These are phyloP conservation scores for Boletus tomentosulus DNA, from an alignment of 768 basidiomycete species.

Conservation along the genomic window DNA sequence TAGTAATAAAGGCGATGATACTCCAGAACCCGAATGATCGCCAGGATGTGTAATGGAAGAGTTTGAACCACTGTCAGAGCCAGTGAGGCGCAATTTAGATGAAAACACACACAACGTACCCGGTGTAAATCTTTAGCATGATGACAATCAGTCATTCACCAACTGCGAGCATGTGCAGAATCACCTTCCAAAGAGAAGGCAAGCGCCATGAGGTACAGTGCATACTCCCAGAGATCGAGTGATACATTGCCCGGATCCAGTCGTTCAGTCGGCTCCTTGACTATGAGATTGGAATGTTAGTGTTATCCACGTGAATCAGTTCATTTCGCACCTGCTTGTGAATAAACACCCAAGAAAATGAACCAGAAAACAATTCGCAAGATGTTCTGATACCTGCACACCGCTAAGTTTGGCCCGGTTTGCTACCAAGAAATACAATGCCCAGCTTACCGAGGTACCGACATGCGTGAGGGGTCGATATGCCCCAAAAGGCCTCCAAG, in stretches of 20 bases:
- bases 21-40: slow-evolving; percentile 83
- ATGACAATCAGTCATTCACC: slow-evolving; percentile 38
- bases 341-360: slow-evolving; percentile 74
- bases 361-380: slow-evolving; percentile 78
- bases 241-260: slow-evolving; percentile 48
- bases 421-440: not conserved
- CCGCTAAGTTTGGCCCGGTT: not conserved
- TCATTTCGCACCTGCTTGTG: slow-evolving; percentile 63
- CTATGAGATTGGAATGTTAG: slow-evolving; percentile 32
- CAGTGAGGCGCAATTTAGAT: not conserved
- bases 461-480: slow-evolving; percentile 70
- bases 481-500: slow-evolving; percentile 61
- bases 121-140: slow-evolving; percentile 19
- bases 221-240: slow-evolving; percentile 78
- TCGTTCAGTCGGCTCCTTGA: slow-evolving; percentile 73
- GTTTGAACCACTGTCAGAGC: slow-evolving; percentile 54
- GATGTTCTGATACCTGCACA: slow-evolving; percentile 73
- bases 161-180: slow-evolving; percentile 6
- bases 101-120: slow-evolving; percentile 10
- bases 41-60: slow-evolving; percentile 72
- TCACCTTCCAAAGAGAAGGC: slow-evolving; percentile 79
- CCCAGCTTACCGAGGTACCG: slow-evolving; percentile 61
- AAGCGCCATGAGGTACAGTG: slow-evolving; percentile 74
- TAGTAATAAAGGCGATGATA: slow-evolving; percentile 63
- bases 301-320: not conserved